A percentile compares a stretch with the other conserved stretches of the same genome.
Evolutionary conservation across 257 asterid species (phyloP).

Genomic region (Parsonsia alboflavescens): DNA sequence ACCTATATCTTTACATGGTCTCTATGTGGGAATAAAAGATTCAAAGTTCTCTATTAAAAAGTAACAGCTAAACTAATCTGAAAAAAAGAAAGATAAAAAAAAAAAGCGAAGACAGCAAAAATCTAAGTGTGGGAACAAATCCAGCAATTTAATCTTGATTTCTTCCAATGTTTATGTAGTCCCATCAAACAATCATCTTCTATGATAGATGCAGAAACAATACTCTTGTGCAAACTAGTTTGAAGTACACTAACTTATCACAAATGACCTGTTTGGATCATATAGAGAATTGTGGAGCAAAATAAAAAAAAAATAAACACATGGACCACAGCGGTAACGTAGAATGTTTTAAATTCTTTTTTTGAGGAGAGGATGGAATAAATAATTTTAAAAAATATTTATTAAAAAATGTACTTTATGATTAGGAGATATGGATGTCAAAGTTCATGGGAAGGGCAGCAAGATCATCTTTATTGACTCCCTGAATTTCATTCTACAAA

Average conservation of each 20-base stretch:
- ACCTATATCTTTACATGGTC: neutral
- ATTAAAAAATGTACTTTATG: neutral
- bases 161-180: neutral
- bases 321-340: neutral
- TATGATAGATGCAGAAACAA: neutral
- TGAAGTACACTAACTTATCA: neutral
- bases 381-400: neutral
- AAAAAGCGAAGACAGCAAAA: neutral
- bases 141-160: neutral
- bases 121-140: neutral
- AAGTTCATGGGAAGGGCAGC: neutral
- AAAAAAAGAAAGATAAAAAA: neutral
- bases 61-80: neutral
- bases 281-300: neutral
- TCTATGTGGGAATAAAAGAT: neutral
- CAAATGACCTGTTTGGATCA: neutral
- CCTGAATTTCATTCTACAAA: neutral
- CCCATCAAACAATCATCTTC: neutral
- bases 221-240: neutral
- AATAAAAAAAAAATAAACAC: neutral
- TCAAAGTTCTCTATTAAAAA: neutral
- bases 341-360: no score
- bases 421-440: neutral
- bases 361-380: neutral
- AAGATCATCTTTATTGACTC: neutral